Percentiles rank a stretch among this genome's conserved stretches.
Evolutionary conservation across 208 protist species (phyloP).

Genomic region (Acanthamoeba royreba): DNA sequence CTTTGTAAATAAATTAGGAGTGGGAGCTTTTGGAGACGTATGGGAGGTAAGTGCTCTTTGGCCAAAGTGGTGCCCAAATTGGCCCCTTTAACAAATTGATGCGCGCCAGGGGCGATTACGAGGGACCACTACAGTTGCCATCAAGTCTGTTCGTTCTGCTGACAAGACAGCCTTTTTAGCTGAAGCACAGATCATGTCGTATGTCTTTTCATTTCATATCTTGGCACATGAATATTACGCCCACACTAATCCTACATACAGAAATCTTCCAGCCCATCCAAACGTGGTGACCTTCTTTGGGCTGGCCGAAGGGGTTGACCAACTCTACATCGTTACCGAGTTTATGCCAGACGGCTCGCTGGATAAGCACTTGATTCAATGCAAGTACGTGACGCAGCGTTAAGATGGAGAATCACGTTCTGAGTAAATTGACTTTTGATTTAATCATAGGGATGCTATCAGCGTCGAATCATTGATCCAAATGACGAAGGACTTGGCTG

Average conservation of each 20-base stretch:
- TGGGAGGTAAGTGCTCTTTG: conserved; percentile 47
- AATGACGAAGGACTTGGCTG: conserved; percentile 28
- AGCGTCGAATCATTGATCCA: conserved; percentile 9
- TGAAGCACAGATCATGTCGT: conserved; percentile 47
- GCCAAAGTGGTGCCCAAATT: too few relatives aligned
- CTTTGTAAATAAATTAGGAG: conserved; percentile 40
- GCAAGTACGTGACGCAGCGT: not conserved
- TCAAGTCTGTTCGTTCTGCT: not conserved
- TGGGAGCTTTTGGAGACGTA: conserved; percentile 39
- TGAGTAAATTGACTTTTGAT: not conserved
- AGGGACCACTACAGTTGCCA: conserved; percentile 36
- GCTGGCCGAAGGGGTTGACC: not conserved
- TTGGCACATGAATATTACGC: not conserved
- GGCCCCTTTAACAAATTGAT: too few relatives aligned
- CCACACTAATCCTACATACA: not conserved
- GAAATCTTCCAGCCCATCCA: conserved; percentile 5
- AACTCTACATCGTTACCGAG: conserved; percentile 39
- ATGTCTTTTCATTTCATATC: not conserved
- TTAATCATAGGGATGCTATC: not conserved
- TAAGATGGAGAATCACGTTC: not conserved
- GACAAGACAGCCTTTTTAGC: not conserved
- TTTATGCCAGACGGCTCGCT: conserved; percentile 34
- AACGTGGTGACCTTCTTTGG: conserved; percentile 48
- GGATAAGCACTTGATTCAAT: conserved; percentile 6
- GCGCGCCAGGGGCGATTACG: not conserved